Percentiles rank a stretch among this genome's conserved stretches.
These are phyloP conservation scores for Pyrrhoderma noxium DNA, from an alignment of 1,284 basidiomycete genomes.

Conservation along the genomic window DNA sequence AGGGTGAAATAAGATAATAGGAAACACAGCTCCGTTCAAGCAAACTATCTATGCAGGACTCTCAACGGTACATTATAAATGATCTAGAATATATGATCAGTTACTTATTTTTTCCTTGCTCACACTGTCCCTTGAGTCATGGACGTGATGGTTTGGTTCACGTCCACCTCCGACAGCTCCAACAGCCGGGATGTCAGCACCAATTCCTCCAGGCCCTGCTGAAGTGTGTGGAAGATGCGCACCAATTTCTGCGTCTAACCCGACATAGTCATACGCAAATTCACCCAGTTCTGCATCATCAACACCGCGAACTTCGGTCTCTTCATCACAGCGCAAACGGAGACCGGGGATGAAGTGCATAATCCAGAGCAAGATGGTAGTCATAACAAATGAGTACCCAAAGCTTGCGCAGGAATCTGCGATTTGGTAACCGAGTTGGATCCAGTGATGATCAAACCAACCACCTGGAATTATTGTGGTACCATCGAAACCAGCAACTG, in stretches of 20 bases:
- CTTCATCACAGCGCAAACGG: constrained; percentile 72
- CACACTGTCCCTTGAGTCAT: background rate
- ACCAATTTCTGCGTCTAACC: constrained; percentile 53
- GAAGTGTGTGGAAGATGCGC: constrained; percentile 10
- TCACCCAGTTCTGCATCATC: constrained; percentile 95
- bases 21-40: too few species aligned
- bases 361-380: constrained; percentile 83
- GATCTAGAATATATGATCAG: background rate
- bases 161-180: constrained; percentile 20
- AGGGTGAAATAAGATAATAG: too few species aligned
- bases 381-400: constrained; percentile 76
- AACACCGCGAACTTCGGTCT: constrained; percentile 86
- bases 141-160: constrained; percentile 20
- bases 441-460: constrained; percentile 84
- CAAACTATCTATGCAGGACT: too few species aligned
- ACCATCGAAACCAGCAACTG: constrained; percentile 82
- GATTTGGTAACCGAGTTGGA: constrained; percentile 84
- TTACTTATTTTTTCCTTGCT: background rate
- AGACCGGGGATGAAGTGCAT: constrained; percentile 91
- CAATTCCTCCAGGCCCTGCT: constrained; percentile 18
- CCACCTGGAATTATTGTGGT: constrained; percentile 70
- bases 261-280: constrained; percentile 87
- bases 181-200: constrained; percentile 20
- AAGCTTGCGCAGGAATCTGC: constrained; percentile 75
- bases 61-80: background rate